These are phyloP conservation scores for Entelexis paramagnoliae DNA, from an alignment of 1,139 yeast species.

Conservation along the genomic window DNA sequence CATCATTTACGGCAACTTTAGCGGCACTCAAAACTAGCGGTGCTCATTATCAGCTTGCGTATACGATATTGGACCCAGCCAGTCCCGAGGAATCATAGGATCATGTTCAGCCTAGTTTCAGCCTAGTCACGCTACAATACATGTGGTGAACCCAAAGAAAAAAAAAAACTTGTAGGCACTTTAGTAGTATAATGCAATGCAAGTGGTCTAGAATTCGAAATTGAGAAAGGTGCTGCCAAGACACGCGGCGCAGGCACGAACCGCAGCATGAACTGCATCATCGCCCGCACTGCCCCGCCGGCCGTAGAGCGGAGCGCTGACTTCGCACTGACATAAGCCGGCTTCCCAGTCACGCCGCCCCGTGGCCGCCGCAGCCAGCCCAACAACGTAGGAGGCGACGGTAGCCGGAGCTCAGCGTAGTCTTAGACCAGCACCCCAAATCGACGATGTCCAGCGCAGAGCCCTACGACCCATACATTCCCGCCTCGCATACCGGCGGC, in stretches of 20 bases:
- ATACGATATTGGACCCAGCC: too few relatives aligned
- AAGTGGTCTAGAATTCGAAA: too few relatives aligned
- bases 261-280: background rate
- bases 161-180: too few relatives aligned
- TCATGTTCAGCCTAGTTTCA: too few relatives aligned
- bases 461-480: conserved; percentile 86
- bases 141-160: too few relatives aligned
- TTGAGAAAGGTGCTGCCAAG: too few relatives aligned
- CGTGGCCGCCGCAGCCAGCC: conserved; percentile 1
- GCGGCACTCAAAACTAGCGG: too few relatives aligned
- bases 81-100: too few relatives aligned
- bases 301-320: background rate
- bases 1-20: too few relatives aligned
- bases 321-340: background rate
- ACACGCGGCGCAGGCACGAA: background rate
- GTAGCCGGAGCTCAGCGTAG: background rate
- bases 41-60: too few relatives aligned
- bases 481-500: conserved; percentile 41
- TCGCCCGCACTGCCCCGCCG: background rate
- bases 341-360: background rate
- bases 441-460: conserved; percentile 38
- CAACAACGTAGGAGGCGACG: background rate
- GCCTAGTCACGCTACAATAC: too few relatives aligned
- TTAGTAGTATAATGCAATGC: too few relatives aligned
- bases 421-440: background rate